Conservation (phyloP, 495 filamentous ascomycete genomes). For the Daldinia vernicosa region DNA sequence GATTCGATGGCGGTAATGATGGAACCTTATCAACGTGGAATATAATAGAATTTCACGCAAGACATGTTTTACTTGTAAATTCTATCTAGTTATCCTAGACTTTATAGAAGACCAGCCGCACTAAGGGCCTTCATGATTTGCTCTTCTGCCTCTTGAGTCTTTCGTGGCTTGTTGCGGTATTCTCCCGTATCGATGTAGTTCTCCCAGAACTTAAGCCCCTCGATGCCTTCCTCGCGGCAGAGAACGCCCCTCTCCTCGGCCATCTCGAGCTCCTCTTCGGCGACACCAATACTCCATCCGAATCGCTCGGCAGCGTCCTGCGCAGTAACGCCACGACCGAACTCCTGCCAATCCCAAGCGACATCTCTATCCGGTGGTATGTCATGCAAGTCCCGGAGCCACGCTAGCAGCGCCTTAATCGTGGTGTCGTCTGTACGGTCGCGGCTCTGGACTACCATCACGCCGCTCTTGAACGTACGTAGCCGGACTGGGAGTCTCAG, state of each 20-base stretch:
- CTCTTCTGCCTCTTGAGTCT: conserved; percentile 33
- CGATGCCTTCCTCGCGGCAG: conserved; percentile 84
- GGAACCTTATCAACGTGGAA: not conserved
- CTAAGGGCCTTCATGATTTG: conserved; percentile 45
- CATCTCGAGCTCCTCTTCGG: conserved; percentile 95
- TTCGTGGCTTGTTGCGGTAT: conserved; percentile 34
- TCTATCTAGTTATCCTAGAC: not conserved
- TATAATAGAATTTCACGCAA: conserved; percentile 10
- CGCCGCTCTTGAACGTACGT: conserved; percentile 87
- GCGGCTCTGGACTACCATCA: conserved; percentile 87
- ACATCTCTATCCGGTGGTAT: conserved; percentile 70
- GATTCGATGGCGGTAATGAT: not conserved
- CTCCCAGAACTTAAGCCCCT: conserved; percentile 83
- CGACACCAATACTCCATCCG: conserved; percentile 98
- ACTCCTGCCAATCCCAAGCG: conserved; percentile 77
- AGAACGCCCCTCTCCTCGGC: conserved; percentile 86
- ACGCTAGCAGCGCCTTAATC: conserved; percentile 74
- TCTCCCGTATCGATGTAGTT: conserved; percentile 67
- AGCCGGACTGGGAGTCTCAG: conserved; percentile 86
- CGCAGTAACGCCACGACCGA: conserved; percentile 86
- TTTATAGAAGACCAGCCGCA: conserved; percentile 51
- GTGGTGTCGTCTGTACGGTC: conserved; percentile 94
- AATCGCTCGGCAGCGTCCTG: conserved; percentile 90
- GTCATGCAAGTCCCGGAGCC: conserved; percentile 77
- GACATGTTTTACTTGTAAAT: not conserved